A percentile compares a stretch with the other conserved stretches of the same genome.
phyloP scores from a whole-genome alignment of 108 stramenopile species.

The Conticribra guillardii region DNA sequence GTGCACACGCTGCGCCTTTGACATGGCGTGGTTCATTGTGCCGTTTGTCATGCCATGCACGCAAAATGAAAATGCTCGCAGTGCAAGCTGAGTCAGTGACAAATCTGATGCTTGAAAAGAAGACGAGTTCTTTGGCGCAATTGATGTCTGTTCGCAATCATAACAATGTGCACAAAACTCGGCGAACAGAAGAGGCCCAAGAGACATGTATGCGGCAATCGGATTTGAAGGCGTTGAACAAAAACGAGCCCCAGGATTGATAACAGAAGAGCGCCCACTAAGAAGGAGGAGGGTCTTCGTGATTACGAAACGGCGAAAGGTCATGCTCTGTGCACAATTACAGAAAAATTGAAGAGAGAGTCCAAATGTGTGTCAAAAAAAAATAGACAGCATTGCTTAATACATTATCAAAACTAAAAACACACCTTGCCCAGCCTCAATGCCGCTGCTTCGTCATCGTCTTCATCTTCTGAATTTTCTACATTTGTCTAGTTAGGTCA shows the following conservation, averaged over 20 bases:
- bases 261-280: constrained; percentile 12
- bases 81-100: constrained; percentile 37
- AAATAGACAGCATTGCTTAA: no score
- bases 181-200: constrained; percentile 40
- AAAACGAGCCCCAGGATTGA: constrained; percentile 30
- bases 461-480: constrained; percentile 6
- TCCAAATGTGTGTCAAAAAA: no score
- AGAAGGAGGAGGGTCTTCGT: constrained; percentile 33
- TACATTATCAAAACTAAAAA: no score
- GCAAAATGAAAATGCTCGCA: constrained; percentile 37
- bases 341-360: no score
- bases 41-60: constrained; percentile 31
- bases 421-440: no score
- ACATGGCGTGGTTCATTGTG: constrained; percentile 17
- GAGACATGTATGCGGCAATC: constrained; percentile 28
- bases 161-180: constrained; percentile 46
- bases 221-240: neutral
- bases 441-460: constrained; percentile 3
- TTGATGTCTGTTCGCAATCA: constrained; percentile 37
- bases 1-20: constrained; percentile 31
- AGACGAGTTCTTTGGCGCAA: constrained; percentile 14
- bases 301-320: constrained; percentile 40
- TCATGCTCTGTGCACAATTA: constrained; percentile 12
- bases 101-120: constrained; percentile 10
- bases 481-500: neutral